phyloP scores from a whole-genome alignment of 2,329 filamentous ascomycete genomes.

The Cylindrodendrum hubeiense region DNA sequence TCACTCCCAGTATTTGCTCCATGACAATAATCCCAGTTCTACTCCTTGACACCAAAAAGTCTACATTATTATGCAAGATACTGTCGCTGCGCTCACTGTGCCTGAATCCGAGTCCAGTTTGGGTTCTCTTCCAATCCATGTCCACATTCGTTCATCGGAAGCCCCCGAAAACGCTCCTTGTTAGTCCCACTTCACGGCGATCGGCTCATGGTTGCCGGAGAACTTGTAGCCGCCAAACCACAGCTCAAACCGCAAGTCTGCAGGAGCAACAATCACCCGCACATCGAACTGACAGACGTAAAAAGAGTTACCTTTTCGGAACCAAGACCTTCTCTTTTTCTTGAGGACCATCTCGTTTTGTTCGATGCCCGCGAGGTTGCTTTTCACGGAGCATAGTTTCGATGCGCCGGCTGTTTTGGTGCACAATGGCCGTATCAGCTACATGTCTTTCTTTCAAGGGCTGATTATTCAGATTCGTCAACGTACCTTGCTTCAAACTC shows the following conservation, averaged over 20 bases:
- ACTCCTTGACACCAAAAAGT: too few species aligned
- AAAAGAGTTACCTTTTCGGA: constrained; percentile 51
- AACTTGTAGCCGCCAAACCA: constrained; percentile 51
- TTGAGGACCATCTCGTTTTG: constrained; percentile 54
- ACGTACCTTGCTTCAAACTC: constrained; percentile 53
- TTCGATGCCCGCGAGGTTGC: constrained; percentile 54
- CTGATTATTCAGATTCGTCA: background rate
- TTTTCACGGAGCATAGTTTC: constrained; percentile 55
- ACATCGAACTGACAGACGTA: constrained; percentile 61
- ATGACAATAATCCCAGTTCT: too few species aligned
- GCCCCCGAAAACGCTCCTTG: too few species aligned
- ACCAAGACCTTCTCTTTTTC: constrained; percentile 50
- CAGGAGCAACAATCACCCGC: constrained; percentile 65
- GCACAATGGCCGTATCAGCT: background rate
- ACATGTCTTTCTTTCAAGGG: background rate
- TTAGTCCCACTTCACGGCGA: constrained; percentile 35
- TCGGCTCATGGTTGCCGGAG: constrained; percentile 38
- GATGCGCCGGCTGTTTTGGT: constrained; percentile 48
- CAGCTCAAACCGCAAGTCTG: constrained; percentile 63
- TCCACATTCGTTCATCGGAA: too few species aligned
- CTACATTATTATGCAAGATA: too few species aligned
- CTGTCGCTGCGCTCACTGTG: too few species aligned
- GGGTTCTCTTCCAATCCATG: too few species aligned
- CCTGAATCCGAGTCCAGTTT: too few species aligned
- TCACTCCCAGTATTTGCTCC: too few species aligned